Evolutionary conservation across 208 protist genomes (phyloP).

Genomic region (Wallacemonas rigidus): DNA sequence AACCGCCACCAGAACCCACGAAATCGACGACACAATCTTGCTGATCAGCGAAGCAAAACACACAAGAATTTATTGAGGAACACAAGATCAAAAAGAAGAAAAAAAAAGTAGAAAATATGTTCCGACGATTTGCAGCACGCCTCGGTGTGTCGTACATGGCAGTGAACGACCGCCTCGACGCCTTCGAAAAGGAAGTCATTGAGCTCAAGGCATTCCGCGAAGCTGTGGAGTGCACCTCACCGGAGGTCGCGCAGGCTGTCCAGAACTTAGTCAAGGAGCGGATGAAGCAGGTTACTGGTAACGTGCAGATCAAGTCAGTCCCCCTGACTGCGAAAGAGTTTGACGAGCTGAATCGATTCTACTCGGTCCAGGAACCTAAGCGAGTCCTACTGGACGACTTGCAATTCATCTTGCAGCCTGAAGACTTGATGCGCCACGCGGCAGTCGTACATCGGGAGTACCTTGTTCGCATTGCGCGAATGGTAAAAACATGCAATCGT

Average conservation of each 20-base stretch:
- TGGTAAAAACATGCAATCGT: slow-evolving; percentile 42
- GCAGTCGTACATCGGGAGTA: slow-evolving; percentile 56
- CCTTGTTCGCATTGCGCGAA: slow-evolving; percentile 54
- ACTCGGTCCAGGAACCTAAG: slow-evolving; percentile 51
- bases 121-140: background rate
- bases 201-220: slow-evolving; percentile 70
- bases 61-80: too few species aligned
- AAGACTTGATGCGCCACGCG: slow-evolving; percentile 54
- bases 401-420: slow-evolving; percentile 42
- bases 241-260: slow-evolving; percentile 49
- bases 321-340: slow-evolving; percentile 71
- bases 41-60: too few species aligned
- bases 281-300: slow-evolving; percentile 27
- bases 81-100: background rate
- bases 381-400: slow-evolving; percentile 50
- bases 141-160: slow-evolving; percentile 11
- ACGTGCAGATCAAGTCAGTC: slow-evolving; percentile 31
- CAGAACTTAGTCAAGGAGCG: slow-evolving; percentile 40
- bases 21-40: too few species aligned
- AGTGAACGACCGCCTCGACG: slow-evolving; percentile 60
- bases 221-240: slow-evolving; percentile 56
- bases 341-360: slow-evolving; percentile 74
- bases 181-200: slow-evolving; percentile 77
- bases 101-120: slow-evolving; percentile 5
- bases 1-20: too few species aligned